phyloP scores from a whole-genome alignment of 192 early-diverging fungal genomes.

The Coemansia sp. region DNA sequence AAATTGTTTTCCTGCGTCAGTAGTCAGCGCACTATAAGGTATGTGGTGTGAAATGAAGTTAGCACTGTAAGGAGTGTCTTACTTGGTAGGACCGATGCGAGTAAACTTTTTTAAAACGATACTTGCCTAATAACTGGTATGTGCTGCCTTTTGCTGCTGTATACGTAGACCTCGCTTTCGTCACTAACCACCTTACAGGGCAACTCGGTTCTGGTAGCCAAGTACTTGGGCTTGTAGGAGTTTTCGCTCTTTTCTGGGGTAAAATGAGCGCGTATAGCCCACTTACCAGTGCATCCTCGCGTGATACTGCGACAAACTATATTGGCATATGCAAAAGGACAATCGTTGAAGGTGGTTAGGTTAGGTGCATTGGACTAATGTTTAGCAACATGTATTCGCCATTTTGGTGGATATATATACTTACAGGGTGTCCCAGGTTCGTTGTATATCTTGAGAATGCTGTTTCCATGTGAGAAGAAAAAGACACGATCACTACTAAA shows the following conservation, averaged over 20 bases:
- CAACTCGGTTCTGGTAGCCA: background rate
- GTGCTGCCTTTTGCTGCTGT: background rate
- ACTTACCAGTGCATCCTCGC: slow-evolving; percentile 33
- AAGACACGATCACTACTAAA: slow-evolving; percentile 24
- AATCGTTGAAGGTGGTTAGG: background rate
- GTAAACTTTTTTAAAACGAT: background rate
- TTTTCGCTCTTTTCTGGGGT: slow-evolving; percentile 17
- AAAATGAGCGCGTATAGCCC: slow-evolving; percentile 25
- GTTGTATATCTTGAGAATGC: slow-evolving; percentile 32
- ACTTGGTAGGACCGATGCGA: background rate
- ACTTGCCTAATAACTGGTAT: slow-evolving; percentile 37
- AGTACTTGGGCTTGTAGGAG: background rate
- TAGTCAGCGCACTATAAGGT: background rate
- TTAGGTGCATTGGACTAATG: background rate
- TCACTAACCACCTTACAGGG: slow-evolving; percentile 12
- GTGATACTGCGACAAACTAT: slow-evolving; percentile 25
- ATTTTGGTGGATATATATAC: background rate
- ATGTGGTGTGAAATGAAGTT: background rate
- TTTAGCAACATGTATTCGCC: background rate
- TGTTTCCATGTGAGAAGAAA: slow-evolving; percentile 44
- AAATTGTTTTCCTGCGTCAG: background rate
- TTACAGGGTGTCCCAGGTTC: slow-evolving; percentile 30
- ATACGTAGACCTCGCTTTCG: slow-evolving; percentile 4
- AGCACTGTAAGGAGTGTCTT: background rate
- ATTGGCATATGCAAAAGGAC: background rate